A percentile compares a stretch with the other conserved stretches of the same genome.
These are phyloP conservation scores for Blastomyces gilchristii DNA, from an alignment of 2,329 filamentous ascomycete species.

Conservation along the genomic window DNA sequence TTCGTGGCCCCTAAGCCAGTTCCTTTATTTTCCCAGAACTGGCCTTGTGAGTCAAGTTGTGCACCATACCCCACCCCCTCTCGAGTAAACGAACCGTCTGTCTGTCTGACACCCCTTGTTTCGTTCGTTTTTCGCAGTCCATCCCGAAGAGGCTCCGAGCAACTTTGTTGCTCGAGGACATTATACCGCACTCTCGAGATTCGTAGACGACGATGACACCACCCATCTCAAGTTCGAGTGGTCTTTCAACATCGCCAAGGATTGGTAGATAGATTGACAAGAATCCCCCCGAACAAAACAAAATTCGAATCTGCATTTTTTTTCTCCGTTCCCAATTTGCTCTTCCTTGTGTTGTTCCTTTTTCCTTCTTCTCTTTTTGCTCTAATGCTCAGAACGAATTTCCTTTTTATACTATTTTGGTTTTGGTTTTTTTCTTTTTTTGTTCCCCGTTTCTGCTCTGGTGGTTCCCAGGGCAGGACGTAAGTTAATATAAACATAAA, in stretches of 20 bases:
- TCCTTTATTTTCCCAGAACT: too few species aligned
- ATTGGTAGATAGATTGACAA: conserved; percentile 50
- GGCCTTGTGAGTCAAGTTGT: too few species aligned
- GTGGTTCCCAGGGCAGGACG: neutral
- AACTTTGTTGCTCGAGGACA: conserved; percentile 84
- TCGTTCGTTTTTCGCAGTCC: conserved; percentile 50
- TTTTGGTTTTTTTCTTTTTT: too few species aligned
- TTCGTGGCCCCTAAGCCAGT: neutral
- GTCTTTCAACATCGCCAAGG: conserved; percentile 93
- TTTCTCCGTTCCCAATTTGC: neutral
- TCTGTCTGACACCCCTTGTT: neutral
- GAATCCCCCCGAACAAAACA: too few species aligned
- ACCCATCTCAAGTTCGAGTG: conserved; percentile 87
- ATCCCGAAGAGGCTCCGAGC: conserved; percentile 80
- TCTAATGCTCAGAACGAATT: conserved; percentile 1
- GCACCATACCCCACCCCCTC: too few species aligned
- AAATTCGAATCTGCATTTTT: too few species aligned
- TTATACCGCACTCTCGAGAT: conserved; percentile 82
- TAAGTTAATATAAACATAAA: neutral
- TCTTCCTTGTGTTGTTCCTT: neutral
- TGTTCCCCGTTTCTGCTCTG: too few species aligned
- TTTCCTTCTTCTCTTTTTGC: neutral
- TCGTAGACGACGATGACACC: conserved; percentile 90
- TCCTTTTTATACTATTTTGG: conserved; percentile 7
- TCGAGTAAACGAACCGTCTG: neutral